Percentiles rank a stretch among this genome's conserved stretches.
These are phyloP conservation scores for Kwoniella sp. DNA, from an alignment of 768 basidiomycete species.

Conservation along the genomic window DNA sequence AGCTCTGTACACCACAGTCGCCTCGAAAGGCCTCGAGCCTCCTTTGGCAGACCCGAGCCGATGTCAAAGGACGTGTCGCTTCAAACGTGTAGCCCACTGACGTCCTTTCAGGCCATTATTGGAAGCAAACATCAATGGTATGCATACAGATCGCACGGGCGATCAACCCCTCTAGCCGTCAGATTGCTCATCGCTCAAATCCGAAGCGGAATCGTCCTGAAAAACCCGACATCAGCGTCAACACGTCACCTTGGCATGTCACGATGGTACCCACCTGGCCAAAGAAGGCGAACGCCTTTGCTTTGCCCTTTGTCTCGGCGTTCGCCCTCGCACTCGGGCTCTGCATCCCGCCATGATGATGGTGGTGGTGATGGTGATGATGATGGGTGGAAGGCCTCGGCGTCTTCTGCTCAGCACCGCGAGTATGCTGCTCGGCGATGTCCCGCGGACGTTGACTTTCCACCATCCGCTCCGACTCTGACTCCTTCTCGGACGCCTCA, in stretches of 20 bases:
- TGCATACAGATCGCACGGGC: neutral
- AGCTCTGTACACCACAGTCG: no score
- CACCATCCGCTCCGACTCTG: neutral
- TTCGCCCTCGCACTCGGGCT: neutral
- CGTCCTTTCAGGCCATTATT: no score
- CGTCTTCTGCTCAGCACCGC: conserved; percentile 1
- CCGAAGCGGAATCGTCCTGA: conserved; percentile 46
- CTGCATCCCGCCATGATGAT: conserved; percentile 6
- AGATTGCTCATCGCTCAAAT: conserved; percentile 35
- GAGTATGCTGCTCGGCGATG: no score
- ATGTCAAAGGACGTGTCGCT: neutral
- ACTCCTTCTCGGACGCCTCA: neutral
- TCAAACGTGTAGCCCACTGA: no score
- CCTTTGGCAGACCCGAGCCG: neutral
- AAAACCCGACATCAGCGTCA: conserved; percentile 1
- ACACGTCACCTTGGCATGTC: neutral
- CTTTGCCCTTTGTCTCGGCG: conserved; percentile 20
- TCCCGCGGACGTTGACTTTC: no score
- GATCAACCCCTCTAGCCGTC: conserved; percentile 5
- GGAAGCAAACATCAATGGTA: neutral
- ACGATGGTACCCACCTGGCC: conserved; percentile 40
- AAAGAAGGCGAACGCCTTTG: conserved; percentile 50
- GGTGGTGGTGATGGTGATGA: conserved; percentile 19
- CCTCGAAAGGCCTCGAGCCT: no score
- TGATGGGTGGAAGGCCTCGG: conserved; percentile 5